phyloP scores from a whole-genome alignment of 495 filamentous ascomycete species.

The Choiromyces venosus region DNA sequence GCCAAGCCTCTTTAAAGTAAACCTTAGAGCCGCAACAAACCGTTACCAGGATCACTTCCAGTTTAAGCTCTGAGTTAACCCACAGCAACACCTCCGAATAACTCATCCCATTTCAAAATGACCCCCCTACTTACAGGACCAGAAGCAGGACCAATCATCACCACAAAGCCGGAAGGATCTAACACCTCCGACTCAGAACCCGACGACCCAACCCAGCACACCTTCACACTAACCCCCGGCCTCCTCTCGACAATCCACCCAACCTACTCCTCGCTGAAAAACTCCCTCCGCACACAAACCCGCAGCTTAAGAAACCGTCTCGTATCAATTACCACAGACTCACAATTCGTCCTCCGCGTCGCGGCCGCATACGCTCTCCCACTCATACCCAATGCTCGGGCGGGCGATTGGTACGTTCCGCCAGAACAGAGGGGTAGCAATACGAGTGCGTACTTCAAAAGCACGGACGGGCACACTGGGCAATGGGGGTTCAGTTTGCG shows the following conservation, averaged over 20 bases:
- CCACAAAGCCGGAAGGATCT: background rate
- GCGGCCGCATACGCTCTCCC: constrained; percentile 56
- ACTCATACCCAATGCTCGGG: constrained; percentile 86
- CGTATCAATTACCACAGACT: constrained; percentile 63
- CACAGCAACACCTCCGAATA: background rate
- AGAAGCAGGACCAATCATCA: background rate
- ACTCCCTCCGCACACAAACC: constrained; percentile 49
- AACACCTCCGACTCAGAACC: background rate
- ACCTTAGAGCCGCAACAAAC: background rate
- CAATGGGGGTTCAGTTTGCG: constrained; percentile 83
- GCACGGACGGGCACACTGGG: constrained; percentile 87
- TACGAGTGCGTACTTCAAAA: constrained; percentile 89
- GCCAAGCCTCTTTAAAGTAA: background rate
- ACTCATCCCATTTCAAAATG: background rate
- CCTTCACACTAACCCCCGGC: background rate
- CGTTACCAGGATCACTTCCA: background rate
- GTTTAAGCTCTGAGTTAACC: no score
- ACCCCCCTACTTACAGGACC: background rate
- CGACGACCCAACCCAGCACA: background rate
- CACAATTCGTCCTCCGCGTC: constrained; percentile 58
- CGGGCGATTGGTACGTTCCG: constrained; percentile 91
- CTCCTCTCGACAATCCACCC: constrained; percentile 1
- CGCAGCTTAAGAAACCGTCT: constrained; percentile 76
- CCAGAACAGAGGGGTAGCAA: constrained; percentile 52
- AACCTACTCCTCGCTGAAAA: constrained; percentile 12